A percentile compares a stretch with the other conserved stretches of the same genome.
phyloP scores from a whole-genome alignment of 805 yeast species.

The Suhomyces emberorum region DNA sequence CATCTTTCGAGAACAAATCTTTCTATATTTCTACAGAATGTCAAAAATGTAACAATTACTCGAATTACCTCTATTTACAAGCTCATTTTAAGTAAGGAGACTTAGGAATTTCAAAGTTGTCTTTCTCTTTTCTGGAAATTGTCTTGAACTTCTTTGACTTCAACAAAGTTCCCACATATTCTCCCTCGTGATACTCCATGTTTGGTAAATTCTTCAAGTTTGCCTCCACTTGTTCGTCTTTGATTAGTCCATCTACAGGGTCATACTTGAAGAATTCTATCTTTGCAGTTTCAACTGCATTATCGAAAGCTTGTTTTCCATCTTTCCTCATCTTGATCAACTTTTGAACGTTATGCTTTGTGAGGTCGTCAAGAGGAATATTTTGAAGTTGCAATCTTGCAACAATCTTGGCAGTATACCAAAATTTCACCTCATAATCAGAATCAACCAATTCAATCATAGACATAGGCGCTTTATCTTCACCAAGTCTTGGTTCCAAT shows the following conservation, averaged over 20 bases:
- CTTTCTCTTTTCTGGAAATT: slow-evolving; percentile 21
- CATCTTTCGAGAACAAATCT: too few relatives aligned
- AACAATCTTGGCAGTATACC: slow-evolving; percentile 76
- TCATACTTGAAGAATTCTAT: slow-evolving; percentile 34
- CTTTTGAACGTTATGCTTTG: slow-evolving; percentile 54
- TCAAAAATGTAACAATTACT: too few relatives aligned
- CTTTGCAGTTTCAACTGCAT: slow-evolving; percentile 55
- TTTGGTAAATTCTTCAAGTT: slow-evolving; percentile 35
- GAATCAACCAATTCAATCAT: slow-evolving; percentile 81
- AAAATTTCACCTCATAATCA: slow-evolving; percentile 61
- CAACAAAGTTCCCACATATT: slow-evolving; percentile 19
- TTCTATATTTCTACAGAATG: too few relatives aligned
- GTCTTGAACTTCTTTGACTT: slow-evolving; percentile 34
- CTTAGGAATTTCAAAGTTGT: slow-evolving; percentile 13
- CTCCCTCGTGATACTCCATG: slow-evolving; percentile 25
- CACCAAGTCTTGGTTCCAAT: slow-evolving; percentile 79
- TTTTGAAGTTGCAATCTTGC: slow-evolving; percentile 75
- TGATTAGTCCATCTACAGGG: slow-evolving; percentile 25
- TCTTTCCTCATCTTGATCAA: slow-evolving; percentile 44
- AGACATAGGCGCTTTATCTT: slow-evolving; percentile 86
- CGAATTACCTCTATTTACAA: slow-evolving; percentile 3
- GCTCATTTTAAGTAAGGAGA: slow-evolving; percentile 10
- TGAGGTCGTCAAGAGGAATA: slow-evolving; percentile 45
- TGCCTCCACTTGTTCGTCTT: slow-evolving; percentile 19
- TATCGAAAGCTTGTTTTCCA: slow-evolving; percentile 53